These are phyloP conservation scores for Polygonum aviculare DNA, from an alignment of 148 eudicot genomes.

Conservation along the genomic window DNA sequence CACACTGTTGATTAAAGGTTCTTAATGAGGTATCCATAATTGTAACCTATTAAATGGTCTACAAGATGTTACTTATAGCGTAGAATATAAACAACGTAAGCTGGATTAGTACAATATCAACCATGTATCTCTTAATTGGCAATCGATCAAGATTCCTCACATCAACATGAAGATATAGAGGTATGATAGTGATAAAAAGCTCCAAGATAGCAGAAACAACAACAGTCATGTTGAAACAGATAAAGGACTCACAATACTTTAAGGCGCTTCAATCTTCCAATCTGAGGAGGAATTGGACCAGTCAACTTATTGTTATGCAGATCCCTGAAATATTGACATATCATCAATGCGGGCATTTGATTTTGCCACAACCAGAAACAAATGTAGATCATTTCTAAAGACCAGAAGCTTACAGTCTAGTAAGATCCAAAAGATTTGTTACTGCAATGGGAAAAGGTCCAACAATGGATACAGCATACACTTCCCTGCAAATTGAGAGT, in stretches of 20 bases:
- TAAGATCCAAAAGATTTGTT: conserved; percentile 91
- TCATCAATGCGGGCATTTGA: conserved; percentile 7
- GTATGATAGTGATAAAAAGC: background rate
- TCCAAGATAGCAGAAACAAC: background rate
- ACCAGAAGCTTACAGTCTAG: conserved; percentile 62
- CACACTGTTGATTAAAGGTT: no score
- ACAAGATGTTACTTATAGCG: background rate
- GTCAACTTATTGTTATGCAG: conserved; percentile 93
- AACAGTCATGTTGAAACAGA: background rate
- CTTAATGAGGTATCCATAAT: no score
- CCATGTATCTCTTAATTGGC: background rate
- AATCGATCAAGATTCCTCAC: background rate
- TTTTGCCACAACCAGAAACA: background rate
- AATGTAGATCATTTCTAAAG: background rate
- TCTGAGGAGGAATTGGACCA: conserved; percentile 96
- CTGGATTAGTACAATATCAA: background rate
- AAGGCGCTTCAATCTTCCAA: conserved; percentile 53
- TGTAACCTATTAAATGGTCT: no score
- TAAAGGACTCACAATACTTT: conserved; percentile 25
- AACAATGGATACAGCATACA: conserved; percentile 94
- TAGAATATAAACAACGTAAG: background rate
- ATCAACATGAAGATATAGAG: background rate
- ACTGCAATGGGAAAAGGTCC: conserved; percentile 98
- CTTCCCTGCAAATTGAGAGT: conserved; percentile 57
- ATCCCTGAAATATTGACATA: conserved; percentile 45